Evolutionary conservation across 1,139 yeast genomes (phyloP).

Genomic region (Debaryomycetaceae sp.): DNA sequence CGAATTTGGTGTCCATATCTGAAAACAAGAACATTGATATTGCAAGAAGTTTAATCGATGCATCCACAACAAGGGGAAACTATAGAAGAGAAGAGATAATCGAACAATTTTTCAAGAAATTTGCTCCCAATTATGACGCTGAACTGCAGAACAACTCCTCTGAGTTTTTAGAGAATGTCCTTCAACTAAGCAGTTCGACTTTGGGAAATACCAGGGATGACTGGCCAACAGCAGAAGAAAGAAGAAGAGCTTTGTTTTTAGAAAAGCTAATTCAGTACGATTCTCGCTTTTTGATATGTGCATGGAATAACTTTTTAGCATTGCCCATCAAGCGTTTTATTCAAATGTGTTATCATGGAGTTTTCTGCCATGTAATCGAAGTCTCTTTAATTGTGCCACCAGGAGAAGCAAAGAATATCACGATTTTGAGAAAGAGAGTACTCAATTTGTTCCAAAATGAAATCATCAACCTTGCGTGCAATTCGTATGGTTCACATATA

Average conservation of each 20-base stretch:
- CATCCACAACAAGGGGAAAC: conserved; percentile 56
- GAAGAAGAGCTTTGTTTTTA: conserved; percentile 72
- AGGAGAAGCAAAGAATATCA: conserved; percentile 47
- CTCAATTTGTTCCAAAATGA: conserved; percentile 59
- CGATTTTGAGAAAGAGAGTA: conserved; percentile 61
- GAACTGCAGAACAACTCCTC: conserved; percentile 41
- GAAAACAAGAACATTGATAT: conserved; percentile 63
- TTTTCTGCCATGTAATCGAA: conserved; percentile 83
- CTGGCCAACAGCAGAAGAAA: conserved; percentile 90
- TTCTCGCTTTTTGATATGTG: conserved; percentile 50
- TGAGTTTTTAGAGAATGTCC: conserved; percentile 58
- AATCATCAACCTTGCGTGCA: conserved; percentile 64
- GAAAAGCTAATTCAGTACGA: conserved; percentile 72
- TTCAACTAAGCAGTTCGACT: conserved; percentile 65
- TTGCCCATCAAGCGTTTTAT: conserved; percentile 56
- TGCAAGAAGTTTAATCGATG: conserved; percentile 65
- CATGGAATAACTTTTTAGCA: conserved; percentile 58
- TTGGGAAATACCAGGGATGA: conserved; percentile 79
- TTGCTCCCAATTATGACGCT: conserved; percentile 48
- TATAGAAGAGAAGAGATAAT: conserved; percentile 67
- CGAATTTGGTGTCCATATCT: conserved; percentile 50
- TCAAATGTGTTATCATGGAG: conserved; percentile 83
- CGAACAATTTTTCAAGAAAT: conserved; percentile 54
- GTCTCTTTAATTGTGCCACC: conserved; percentile 43
- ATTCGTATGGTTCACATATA: conserved; percentile 89